Evolutionary conservation across 768 basidiomycete genomes (phyloP), one percentile per base, ranked within the genome.

Genomic region (Kwoniella europaea): DNA sequence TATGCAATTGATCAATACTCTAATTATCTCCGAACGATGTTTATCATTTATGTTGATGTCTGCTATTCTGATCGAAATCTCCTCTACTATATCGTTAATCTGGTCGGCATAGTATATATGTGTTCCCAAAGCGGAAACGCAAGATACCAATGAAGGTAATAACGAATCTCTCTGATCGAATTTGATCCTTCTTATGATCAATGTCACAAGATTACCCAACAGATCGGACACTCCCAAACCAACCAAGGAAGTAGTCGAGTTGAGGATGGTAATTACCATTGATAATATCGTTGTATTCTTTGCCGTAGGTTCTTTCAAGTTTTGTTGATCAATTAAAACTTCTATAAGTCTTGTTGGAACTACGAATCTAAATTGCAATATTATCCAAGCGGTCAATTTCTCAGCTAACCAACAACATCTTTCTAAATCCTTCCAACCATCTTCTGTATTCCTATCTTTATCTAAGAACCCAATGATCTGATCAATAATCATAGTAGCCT

Each of bases 31-130:
- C 9, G 77, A 54, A 22, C 79, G 71, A 20, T 63, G 27, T 42
- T 75, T 77, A 44, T 79, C 77, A 18, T 50, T 35, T 16, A 58
- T 85, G 75, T 94, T 91, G 27, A 94, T 84, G 2, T 88, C 85
- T 4, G 90, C 86, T 16, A 97, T 87, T 18, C 93, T 89, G 71
- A 87, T 88, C 53, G 93, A 88, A 56, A 95, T 84, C 82, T 95
- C 94, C 66, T 89, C 90, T 1, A 92, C 89, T 55, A 97, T 88
- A 79, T 97, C 95, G 78, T 93, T 92, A 61, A 94, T 93, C 84
- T 98, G 95, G 82, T 97, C 95, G 50, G 93, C 91, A 79, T 98
- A 98, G 85, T 97, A 95, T 65, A 96, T 90, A 78, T 96, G 94
- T 12, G 91, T 89, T 44, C 93, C 93, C 12, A 98, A 86, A 0